Evolutionary conservation across 768 basidiomycete genomes (phyloP), one percentile per base, ranked within the genome.

Genomic region (Phaeotremella fagi): DNA sequence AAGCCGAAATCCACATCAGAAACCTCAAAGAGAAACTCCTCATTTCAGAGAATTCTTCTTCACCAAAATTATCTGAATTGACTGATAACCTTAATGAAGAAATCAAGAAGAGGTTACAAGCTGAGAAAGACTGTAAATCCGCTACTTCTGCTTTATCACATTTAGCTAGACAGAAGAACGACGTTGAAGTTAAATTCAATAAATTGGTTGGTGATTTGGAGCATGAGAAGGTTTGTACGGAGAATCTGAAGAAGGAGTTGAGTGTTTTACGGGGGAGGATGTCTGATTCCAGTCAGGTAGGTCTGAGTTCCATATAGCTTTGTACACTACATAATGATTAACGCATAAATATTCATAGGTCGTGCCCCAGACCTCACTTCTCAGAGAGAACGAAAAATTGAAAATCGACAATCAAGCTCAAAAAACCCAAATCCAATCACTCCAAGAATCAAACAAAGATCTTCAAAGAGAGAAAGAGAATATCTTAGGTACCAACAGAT

Each of bases 121-220:
- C 51, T 11, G 56, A 63, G 20, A 14, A 24, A 2, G 43, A 53
- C 24, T 33, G 22, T 3, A 25, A 46, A 6, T 41, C 52, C 11
- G 54, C 57, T 6, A 58, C 37, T 6, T 57, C 46, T 14, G 52
- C 60, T 5, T 59, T 60, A 36, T 59, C 38, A 56, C 31, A 20
- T 33, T n/a, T 43, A n/a, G 54, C 55, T 0, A 63, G 53, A 37
- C 27, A 52, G 25, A 43, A 31, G 18, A 53, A 58, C 37, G 57
- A 27, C 1, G 11, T 43, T 7, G 51, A 57, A 18, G 23, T 3
- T 2, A 49, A 50, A 23, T 5, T 60, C 23, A 23, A 15, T 29
- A 31, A 37, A 24, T 4, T 46, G 12, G 29, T 46, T 22, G 23
- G 36, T 22, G 20, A 25, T 1, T 18, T 53, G 18, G 43, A 43